Percentiles rank a stretch among this genome's conserved stretches.
Evolutionary conservation across 768 basidiomycete species (phyloP).

Genomic region (Trametes villosa): DNA sequence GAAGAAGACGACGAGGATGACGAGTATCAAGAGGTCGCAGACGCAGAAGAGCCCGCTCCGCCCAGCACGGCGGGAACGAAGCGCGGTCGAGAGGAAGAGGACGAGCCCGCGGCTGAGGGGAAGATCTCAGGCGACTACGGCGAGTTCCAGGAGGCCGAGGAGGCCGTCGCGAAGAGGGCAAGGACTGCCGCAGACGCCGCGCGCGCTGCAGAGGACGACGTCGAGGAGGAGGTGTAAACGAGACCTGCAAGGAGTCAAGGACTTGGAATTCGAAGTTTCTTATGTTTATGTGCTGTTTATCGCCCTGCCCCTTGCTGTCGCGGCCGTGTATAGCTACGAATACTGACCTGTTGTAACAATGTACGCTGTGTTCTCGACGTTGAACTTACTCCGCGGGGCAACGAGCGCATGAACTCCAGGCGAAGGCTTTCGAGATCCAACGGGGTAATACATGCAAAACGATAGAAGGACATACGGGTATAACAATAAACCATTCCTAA

Average conservation of each 20-base stretch:
- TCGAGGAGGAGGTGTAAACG: conserved; percentile 9
- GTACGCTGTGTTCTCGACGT: background rate
- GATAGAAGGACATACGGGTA: conserved; percentile 23
- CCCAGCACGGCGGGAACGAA: conserved; percentile 24
- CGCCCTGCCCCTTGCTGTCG: background rate
- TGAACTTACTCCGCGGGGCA: too few species aligned
- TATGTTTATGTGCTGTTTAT: conserved; percentile 18
- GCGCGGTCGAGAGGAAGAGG: conserved; percentile 33
- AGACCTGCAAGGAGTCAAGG: background rate
- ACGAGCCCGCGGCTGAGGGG: conserved; percentile 22
- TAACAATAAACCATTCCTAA: conserved; percentile 23
- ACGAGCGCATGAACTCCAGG: too few species aligned
- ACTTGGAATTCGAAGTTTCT: background rate
- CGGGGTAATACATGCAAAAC: background rate
- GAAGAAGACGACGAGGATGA: conserved; percentile 30
- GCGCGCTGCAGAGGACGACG: conserved; percentile 8
- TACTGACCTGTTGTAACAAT: conserved; percentile 1
- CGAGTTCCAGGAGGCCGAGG: conserved; percentile 37
- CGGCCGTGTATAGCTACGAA: background rate
- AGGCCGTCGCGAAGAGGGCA: conserved; percentile 41
- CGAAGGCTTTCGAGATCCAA: too few species aligned
- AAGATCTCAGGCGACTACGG: conserved; percentile 30
- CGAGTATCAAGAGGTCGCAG: conserved; percentile 26
- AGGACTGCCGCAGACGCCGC: conserved; percentile 21
- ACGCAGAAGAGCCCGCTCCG: conserved; percentile 29